Percentiles rank a stretch among this genome's conserved stretches.
Evolutionary conservation across 2,329 filamentous ascomycete genomes (phyloP).

Genomic region (Sarocladiaceae sp.): DNA sequence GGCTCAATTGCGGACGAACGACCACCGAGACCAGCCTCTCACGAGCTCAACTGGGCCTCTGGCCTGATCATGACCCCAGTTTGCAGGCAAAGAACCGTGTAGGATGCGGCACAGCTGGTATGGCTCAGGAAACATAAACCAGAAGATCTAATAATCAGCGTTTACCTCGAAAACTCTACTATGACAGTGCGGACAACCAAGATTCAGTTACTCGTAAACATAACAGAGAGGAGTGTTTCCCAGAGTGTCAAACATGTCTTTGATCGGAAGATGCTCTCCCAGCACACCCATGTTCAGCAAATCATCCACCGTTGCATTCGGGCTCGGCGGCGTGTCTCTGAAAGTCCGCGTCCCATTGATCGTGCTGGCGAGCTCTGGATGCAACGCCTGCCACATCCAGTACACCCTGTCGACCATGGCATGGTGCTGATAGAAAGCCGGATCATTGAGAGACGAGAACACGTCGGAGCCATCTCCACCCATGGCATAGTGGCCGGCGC

Average conservation of each 20-base stretch:
- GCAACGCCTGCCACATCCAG: slow-evolving; percentile 16
- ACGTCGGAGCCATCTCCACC: slow-evolving; percentile 27
- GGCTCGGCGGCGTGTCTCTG: slow-evolving; percentile 16
- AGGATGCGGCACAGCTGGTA: too few relatives aligned
- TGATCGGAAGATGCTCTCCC: slow-evolving; percentile 13
- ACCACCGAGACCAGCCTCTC: too few relatives aligned
- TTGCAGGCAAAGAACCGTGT: too few relatives aligned
- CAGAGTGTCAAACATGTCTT: slow-evolving; percentile 16
- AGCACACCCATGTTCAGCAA: slow-evolving; percentile 14
- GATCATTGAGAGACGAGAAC: slow-evolving; percentile 21
- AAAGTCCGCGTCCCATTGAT: slow-evolving; percentile 18
- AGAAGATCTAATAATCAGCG: too few relatives aligned
- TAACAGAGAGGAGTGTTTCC: slow-evolving; percentile 20
- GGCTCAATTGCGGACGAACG: too few relatives aligned
- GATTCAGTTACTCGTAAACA: slow-evolving; percentile 15
- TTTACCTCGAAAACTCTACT: too few relatives aligned
- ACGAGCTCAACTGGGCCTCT: too few relatives aligned
- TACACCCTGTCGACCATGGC: slow-evolving; percentile 17
- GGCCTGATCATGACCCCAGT: too few relatives aligned
- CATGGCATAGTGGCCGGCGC: slow-evolving; percentile 27
- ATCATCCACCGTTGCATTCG: slow-evolving; percentile 13
- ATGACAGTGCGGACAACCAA: too few relatives aligned
- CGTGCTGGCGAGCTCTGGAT: slow-evolving; percentile 12
- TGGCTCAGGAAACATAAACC: too few relatives aligned
- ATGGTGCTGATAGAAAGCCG: slow-evolving; percentile 19